Base-by-base conservation (phyloP, 2,329 filamentous ascomycete genomes). In the Trichoderma citrinoviride region DNA sequence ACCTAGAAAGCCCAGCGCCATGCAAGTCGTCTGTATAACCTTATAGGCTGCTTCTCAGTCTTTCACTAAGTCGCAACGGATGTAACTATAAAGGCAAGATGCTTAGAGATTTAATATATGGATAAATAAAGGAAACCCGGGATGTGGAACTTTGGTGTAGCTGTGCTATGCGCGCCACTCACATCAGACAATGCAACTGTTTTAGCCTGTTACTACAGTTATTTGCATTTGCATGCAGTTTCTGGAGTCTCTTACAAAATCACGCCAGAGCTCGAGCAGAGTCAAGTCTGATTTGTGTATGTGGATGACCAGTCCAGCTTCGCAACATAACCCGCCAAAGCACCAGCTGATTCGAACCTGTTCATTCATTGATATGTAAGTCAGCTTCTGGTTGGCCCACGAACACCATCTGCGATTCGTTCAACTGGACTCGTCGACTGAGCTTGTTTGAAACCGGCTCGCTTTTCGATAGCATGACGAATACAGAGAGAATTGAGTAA, bases 91-190 rank as follows among this genome's bases (percentile, higher is more conserved):
- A 6, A 10, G 5, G 17, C 27, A 50, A 33, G 8, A 37, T 37
- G 10, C 12, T 5, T 17, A 52, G 33, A 23, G 29, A 43, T 37
- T 43, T 53, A 61, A 61, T 61, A 61, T 44, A 21, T 25, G 58
- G 58, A 53, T 61, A 61, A 61, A 44, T 61, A 15, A 44, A 29
- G 27, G 17, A 61, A 33, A 29, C 15, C 58, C 47, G 37, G 53
- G 44, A 43, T 61, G 37, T 61, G 46, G 37, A 53, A 43, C 58
- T 37, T 10, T 33, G 5, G 7, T 61, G 10, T 53, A n/a, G 15
- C 10, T 7, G 29, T 29, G 7, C 25, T 7, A 61, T 33, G 33
- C 58, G 58, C 58, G 15, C 58, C 58, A 61, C 52, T 61, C 21
- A 61, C 19, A 29, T 33, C 12, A n/a, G 23, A 29, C 10, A n/a